A percentile compares a stretch with the other conserved stretches of the same genome.
These are phyloP conservation scores for Aspergillus eucalypticola DNA, from an alignment of 2,329 filamentous ascomycete genomes.

Conservation along the genomic window DNA sequence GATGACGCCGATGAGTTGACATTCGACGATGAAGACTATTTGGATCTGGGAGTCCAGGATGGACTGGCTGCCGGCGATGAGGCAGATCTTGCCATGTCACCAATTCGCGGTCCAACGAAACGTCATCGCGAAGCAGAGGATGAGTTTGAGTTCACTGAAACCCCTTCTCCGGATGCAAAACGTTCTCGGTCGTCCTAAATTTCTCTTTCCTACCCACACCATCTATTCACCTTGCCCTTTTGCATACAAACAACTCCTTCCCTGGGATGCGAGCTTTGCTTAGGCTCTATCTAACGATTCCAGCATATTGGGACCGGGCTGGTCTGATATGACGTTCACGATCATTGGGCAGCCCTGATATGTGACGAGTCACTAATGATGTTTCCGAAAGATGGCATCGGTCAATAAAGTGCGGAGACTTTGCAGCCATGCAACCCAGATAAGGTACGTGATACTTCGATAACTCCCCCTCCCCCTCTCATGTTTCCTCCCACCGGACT, in stretches of 20 bases:
- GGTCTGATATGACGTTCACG: constrained; percentile 2
- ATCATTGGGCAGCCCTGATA: neutral
- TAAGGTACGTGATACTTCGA: constrained; percentile 23
- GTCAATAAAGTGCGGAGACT: neutral
- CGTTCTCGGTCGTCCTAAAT: constrained; percentile 52
- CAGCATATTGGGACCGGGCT: constrained; percentile 6
- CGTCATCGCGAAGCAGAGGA: constrained; percentile 40
- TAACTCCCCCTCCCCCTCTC: neutral
- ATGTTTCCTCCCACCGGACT: neutral
- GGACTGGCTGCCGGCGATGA: constrained; percentile 25
- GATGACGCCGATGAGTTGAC: constrained; percentile 28
- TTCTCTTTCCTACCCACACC: constrained; percentile 1
- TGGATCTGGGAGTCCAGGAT: constrained; percentile 36
- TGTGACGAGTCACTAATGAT: constrained; percentile 1
- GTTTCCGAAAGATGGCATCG: neutral
- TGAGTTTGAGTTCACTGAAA: constrained; percentile 31
- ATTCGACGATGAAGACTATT: constrained; percentile 39
- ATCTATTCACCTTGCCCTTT: constrained; percentile 2
- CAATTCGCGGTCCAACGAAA: constrained; percentile 31
- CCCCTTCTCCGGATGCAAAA: constrained; percentile 48
- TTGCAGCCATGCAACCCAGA: neutral
- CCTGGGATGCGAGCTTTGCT: neutral
- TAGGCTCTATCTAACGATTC: constrained; percentile 10
- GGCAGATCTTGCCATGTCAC: constrained; percentile 21
- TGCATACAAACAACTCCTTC: neutral